Percentiles rank a stretch among this genome's conserved stretches.
Conservation (phyloP, 1,139 yeast species). For the Schizosaccharomyces versatilis region DNA sequence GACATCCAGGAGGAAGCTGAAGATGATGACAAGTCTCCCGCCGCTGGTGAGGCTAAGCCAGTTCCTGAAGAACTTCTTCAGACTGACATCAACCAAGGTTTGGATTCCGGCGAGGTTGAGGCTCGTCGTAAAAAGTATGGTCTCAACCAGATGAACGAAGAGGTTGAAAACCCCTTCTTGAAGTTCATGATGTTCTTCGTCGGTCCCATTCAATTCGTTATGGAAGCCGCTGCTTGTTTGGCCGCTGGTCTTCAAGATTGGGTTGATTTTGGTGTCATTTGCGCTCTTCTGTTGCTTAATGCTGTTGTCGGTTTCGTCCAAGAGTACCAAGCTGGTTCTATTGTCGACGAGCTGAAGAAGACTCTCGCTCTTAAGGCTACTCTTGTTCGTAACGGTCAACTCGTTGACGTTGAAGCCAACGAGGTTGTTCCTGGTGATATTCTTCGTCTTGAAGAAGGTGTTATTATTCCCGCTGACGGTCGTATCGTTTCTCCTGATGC, state of each 20-base stretch:
- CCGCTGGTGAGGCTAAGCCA: constrained; percentile 30
- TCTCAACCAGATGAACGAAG: constrained; percentile 86
- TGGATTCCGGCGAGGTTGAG: constrained; percentile 56
- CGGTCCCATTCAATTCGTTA: constrained; percentile 96
- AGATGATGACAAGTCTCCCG: constrained; percentile 27
- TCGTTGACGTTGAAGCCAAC: constrained; percentile 38
- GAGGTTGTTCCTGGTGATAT: constrained; percentile 70
- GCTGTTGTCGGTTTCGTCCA: constrained; percentile 92
- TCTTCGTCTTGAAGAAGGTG: constrained; percentile 57
- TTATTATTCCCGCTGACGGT: constrained; percentile 79
- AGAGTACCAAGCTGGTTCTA: constrained; percentile 47
- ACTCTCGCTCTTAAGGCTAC: constrained; percentile 30
- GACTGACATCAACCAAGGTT: constrained; percentile 69
- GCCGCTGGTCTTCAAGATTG: constrained; percentile 98
- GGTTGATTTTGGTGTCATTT: constrained; percentile 97
- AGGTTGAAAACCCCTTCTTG: constrained; percentile 56
- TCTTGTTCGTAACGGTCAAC: constrained; percentile 45
- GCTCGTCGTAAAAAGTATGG: constrained; percentile 88
- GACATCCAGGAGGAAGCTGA: constrained; percentile 29
- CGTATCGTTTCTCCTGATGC: constrained; percentile 73
- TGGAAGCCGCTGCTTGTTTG: constrained; percentile 92
- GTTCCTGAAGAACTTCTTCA: constrained; percentile 79
- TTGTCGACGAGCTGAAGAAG: constrained; percentile 26
- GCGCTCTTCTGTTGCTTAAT: constrained; percentile 68
- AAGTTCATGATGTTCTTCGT: constrained; percentile 84